A percentile compares a stretch with the other conserved stretches of the same genome.
Conservation (phyloP, 2,329 filamentous ascomycete genomes). For the Botrytis squamosa region DNA sequence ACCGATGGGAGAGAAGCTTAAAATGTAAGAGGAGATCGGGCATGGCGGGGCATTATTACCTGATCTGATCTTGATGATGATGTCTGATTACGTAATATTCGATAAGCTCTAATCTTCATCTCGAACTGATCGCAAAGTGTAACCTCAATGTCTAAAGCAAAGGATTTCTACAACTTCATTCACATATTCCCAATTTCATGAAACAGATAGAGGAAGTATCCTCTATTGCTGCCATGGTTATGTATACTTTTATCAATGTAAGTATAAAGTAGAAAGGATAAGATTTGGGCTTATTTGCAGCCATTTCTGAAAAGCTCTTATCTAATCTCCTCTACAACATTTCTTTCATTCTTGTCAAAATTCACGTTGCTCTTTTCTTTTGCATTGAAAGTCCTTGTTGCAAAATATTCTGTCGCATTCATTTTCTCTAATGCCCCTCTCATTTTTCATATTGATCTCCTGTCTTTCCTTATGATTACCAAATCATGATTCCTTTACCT, state of each 20-base stretch:
- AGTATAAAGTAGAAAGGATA: neutral
- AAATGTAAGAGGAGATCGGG: neutral
- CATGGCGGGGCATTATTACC: conserved; percentile 5
- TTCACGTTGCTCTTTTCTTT: neutral
- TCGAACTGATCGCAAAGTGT: neutral
- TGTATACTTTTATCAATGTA: neutral
- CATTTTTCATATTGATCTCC: neutral
- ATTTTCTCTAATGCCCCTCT: neutral
- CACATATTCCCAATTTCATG: neutral
- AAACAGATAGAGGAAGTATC: neutral
- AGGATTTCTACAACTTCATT: neutral
- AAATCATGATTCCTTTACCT: neutral
- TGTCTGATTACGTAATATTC: conserved; percentile 2
- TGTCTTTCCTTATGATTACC: neutral
- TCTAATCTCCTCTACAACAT: neutral
- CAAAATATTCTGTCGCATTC: neutral
- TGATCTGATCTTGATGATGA: neutral
- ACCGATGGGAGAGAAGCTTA: conserved; percentile 2
- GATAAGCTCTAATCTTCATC: neutral
- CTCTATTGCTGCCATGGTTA: neutral
- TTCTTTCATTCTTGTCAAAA: conserved; percentile 6
- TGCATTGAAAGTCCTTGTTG: neutral
- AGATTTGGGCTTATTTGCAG: neutral
- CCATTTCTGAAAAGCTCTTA: neutral
- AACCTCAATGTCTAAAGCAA: neutral